Base-by-base conservation (phyloP, 768 basidiomycete genomes). In the Russula foetens region DNA sequence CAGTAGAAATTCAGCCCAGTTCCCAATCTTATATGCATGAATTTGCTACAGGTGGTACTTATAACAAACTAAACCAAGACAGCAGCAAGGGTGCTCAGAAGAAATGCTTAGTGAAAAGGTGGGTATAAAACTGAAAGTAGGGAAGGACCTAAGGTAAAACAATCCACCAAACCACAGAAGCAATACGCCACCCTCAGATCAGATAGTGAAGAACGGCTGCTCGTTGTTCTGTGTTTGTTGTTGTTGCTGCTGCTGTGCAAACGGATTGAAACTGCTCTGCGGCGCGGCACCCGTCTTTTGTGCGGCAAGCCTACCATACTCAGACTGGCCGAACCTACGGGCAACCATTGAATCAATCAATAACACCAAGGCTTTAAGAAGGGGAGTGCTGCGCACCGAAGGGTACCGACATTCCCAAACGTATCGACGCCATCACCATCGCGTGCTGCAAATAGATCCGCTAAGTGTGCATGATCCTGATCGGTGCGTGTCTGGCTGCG, bases 351-450 rank as follows among this genome's bases (percentile, higher is more conserved):
- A 7, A 28, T 62, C 39, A 33, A 53, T 31, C 51, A 62, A 45
- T 29, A 21, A 48, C 28, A n/a, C 39, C 14, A 14, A 39, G 41
- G 26, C 7, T 17, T 9, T 58, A 24, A 46, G 19, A 66, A 43
- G 63, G 38, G n/a, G 38, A 31, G 67, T 60, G 72, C 3, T 63
- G 74, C 78, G 62, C 55, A 84, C 78, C 94, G 82, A 63, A 96
- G 70, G 53, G 77, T 63, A 21, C 96, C 96, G 33, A 84, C 67
- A 71, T 98, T 99, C 53, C 96, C 96, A 69, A 98, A 98, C 55
- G 96, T 96, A 74, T 99, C 97, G 70, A 89, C 77, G 1, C 97
- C 96, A 67, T 91, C 93, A 58, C 97, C 95, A 28, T 78, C 72
- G 53, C 87, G 79, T 68, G 90, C 91, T 7, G 91, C 95, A 63